Conservation (phyloP, 2,329 filamentous ascomycete genomes). For the Aspergillus ochraceus region DNA sequence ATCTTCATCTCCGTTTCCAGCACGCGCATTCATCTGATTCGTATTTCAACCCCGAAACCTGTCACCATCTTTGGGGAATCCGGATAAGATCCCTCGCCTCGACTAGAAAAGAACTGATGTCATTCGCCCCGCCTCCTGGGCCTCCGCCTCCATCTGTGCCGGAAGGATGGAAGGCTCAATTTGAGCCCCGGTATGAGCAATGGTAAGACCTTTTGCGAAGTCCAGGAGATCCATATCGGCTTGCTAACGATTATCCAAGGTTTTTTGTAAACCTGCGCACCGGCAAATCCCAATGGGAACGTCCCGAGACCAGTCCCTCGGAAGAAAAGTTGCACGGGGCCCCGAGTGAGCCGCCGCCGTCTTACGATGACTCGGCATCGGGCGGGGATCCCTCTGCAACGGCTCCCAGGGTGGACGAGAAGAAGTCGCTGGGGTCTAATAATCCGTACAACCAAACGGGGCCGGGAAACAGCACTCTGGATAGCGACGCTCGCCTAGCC, state of each 20-base stretch:
- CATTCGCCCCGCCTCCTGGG: constrained; percentile 44
- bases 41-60: background rate
- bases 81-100: background rate
- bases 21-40: background rate
- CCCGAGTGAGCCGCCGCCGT: constrained; percentile 45
- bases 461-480: constrained; percentile 36
- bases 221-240: background rate
- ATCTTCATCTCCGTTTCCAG: background rate
- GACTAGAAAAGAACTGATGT: constrained; percentile 23
- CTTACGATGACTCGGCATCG: constrained; percentile 60
- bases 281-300: constrained; percentile 88
- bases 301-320: constrained; percentile 68
- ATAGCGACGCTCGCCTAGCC: constrained; percentile 73
- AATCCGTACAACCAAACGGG: constrained; percentile 63
- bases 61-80: background rate
- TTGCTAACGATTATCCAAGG: constrained; percentile 47
- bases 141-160: constrained; percentile 64
- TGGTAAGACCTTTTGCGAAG: constrained; percentile 54
- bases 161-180: constrained; percentile 81
- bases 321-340: constrained; percentile 37
- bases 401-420: constrained; percentile 39
- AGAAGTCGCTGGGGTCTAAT: constrained; percentile 59
- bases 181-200: constrained; percentile 85
- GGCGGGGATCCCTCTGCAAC: constrained; percentile 41
- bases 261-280: constrained; percentile 91